Evolutionary conservation across 176 grass and related monocot species (phyloP), one percentile per base, ranked within the genome.

Genomic region (Poa pratensis): DNA sequence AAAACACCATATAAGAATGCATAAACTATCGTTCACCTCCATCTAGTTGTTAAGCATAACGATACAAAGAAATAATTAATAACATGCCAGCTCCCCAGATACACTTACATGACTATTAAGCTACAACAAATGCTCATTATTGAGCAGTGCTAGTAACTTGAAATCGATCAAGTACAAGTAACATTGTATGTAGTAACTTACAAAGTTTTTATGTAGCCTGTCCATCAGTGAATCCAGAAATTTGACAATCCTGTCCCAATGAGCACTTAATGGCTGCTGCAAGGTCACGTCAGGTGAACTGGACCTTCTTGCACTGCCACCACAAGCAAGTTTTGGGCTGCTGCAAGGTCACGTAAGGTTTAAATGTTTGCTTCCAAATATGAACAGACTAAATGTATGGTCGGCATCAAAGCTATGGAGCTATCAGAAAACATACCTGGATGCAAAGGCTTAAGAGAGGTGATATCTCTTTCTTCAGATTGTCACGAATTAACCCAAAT

Each of bases 401-500:
- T 35, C 3, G 30, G 63, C 16, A 39, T 73, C 34, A 65, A 39
- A 75, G 40, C 40, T 62, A 78, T 28, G 37, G 26, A 18, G 9
- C 14, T 78, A 69, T 39, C 49, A 67, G n/a, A 78, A 69, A 53
- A 60, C 37, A 51, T 78, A 94, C 90, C 88, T 95, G 93, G 85
- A 95, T 95, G 64, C 90, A 92, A 83, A 95, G 90, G 69, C 88
- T 88, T 74, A 95, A 87, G 73, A 93, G 89, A 75, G 94, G 94
- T 19, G 91, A 91, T 91, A 96, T 96, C 81, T 96, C 94, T 85
- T 93, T 96, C 81, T 96, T 96, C 40, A 96, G 85, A 88, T 93
- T 93, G 80, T 96, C 94, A 77, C 91, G 89, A 75, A 96, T 96
- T 84, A 96, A 80, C 58, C 91, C 94, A 78, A 93, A 96, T 40